Evolutionary conservation across 164 flowering plant genomes (phyloP).

Genomic region (Vitis cinerea): DNA sequence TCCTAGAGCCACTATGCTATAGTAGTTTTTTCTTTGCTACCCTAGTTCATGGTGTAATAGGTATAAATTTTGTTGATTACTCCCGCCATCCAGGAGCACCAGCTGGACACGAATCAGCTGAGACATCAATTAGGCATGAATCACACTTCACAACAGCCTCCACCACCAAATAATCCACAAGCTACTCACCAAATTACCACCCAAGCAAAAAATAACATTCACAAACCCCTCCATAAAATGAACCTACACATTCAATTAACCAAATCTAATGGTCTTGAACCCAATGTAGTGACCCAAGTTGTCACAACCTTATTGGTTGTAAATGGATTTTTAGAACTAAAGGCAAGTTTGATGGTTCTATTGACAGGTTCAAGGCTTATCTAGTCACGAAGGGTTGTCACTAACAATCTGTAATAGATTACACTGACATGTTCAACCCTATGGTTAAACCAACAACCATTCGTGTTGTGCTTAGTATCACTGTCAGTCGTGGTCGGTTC

Average conservation of each 20-base stretch:
- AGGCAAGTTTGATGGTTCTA: too few species aligned
- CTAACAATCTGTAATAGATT: too few species aligned
- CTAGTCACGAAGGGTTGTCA: too few species aligned
- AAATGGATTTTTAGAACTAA: neutral
- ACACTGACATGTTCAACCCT: neutral
- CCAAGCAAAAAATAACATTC: neutral
- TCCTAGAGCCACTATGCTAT: too few species aligned
- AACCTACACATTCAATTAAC: neutral
- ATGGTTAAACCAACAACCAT: constrained; percentile 1
- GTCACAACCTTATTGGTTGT: neutral
- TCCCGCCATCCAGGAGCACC: too few species aligned
- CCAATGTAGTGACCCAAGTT: neutral
- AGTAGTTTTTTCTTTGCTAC: too few species aligned
- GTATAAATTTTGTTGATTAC: too few species aligned
- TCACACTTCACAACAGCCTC: neutral
- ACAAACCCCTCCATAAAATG: neutral
- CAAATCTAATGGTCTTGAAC: neutral
- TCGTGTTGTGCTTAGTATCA: neutral
- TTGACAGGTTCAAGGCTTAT: too few species aligned
- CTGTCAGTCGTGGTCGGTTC: neutral
- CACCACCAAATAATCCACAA: neutral
- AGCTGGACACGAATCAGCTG: too few species aligned
- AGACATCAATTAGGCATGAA: too few species aligned
- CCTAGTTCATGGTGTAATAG: too few species aligned
- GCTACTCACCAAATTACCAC: neutral